Evolutionary conservation across 2,329 filamentous ascomycete genomes (phyloP).

Genomic region (Xylariaceae sp.): DNA sequence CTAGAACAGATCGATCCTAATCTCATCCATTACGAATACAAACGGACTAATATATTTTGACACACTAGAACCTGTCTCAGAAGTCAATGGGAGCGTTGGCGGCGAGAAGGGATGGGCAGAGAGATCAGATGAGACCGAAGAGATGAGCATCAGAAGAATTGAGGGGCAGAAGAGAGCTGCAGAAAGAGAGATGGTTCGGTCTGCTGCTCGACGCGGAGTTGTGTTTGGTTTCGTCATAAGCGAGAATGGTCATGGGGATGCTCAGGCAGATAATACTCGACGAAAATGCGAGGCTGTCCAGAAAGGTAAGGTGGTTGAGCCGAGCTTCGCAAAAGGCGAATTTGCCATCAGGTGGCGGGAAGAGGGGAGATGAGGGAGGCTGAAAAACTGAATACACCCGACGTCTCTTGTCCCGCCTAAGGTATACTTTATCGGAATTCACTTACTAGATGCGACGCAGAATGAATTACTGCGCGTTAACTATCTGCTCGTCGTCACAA

Average conservation of each 20-base stretch:
- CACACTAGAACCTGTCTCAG: constrained; percentile 40
- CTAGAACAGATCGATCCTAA: no score
- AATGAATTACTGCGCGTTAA: no score
- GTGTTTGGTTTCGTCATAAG: constrained; percentile 49
- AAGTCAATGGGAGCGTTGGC: constrained; percentile 55
- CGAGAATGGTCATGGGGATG: constrained; percentile 8
- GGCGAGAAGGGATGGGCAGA: constrained; percentile 56
- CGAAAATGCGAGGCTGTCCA: constrained; percentile 59
- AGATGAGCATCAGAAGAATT: constrained; percentile 46
- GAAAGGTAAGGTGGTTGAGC: constrained; percentile 56
- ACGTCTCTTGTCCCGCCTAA: no score
- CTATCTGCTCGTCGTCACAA: no score
- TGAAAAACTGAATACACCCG: not conserved
- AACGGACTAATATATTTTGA: no score
- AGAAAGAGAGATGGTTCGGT: constrained; percentile 33
- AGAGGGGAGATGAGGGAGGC: not conserved
- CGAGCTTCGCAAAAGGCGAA: constrained; percentile 59
- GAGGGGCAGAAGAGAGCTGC: constrained; percentile 48
- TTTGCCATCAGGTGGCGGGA: constrained; percentile 59
- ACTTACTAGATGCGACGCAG: no score
- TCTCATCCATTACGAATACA: no score
- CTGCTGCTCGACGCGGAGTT: constrained; percentile 53
- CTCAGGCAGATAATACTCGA: constrained; percentile 17
- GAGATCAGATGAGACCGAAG: constrained; percentile 48
- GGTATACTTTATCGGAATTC: not conserved